A percentile compares a stretch with the other conserved stretches of the same genome.
These are phyloP conservation scores for Penicillium oxalicum DNA, from an alignment of 2,329 filamentous ascomycete genomes.

Conservation along the genomic window DNA sequence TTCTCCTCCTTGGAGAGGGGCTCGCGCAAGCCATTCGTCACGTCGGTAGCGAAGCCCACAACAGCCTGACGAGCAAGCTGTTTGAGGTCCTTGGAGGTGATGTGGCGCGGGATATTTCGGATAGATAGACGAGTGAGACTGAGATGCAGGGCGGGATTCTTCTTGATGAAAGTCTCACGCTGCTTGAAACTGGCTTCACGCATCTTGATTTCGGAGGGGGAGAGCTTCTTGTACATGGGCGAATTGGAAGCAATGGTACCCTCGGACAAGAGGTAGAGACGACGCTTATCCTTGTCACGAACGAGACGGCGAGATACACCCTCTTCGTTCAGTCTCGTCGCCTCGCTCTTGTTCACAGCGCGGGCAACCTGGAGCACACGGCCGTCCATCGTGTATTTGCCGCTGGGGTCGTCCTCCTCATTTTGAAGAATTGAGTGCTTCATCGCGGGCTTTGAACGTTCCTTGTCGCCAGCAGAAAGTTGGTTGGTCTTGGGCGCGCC, in stretches of 20 bases:
- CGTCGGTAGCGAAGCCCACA: constrained; percentile 87
- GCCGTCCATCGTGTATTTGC: constrained; percentile 84
- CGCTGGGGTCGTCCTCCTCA: constrained; percentile 71
- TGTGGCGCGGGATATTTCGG: constrained; percentile 79
- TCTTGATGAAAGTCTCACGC: constrained; percentile 82
- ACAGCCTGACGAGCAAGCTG: constrained; percentile 85
- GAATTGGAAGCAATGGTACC: constrained; percentile 75
- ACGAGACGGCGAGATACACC: constrained; percentile 58
- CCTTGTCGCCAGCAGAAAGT: constrained; percentile 39
- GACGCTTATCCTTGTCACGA: constrained; percentile 78
- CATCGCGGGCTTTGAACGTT: constrained; percentile 41
- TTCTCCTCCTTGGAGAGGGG: constrained; percentile 87
- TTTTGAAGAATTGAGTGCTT: constrained; percentile 84
- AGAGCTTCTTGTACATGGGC: constrained; percentile 67
- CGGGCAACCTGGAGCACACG: constrained; percentile 77
- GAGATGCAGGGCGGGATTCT: constrained; percentile 81
- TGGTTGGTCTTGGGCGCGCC: constrained; percentile 57
- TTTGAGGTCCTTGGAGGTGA: constrained; percentile 84
- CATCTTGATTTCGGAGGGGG: constrained; percentile 76
- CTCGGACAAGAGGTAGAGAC: constrained; percentile 80
- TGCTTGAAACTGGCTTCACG: constrained; percentile 81
- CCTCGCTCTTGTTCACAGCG: constrained; percentile 79
- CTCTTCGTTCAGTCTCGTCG: constrained; percentile 66
- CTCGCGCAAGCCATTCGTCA: constrained; percentile 68
- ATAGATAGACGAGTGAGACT: constrained; percentile 85